Base-by-base conservation (phyloP, 345 rosid genomes). In the Schrenkiella parvula region DNA sequence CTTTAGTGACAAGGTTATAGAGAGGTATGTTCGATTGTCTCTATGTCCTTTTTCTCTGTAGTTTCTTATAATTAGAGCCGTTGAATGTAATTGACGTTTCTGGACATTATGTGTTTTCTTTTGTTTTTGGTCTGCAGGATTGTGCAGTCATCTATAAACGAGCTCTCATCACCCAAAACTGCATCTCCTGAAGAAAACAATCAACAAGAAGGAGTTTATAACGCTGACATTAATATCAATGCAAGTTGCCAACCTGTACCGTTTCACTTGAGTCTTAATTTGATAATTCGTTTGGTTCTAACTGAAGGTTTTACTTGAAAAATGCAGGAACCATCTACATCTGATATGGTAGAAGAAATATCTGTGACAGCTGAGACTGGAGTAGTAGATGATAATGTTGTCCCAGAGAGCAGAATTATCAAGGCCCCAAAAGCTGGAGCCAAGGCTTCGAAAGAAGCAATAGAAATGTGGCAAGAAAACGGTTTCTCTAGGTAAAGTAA, bases 401-500 rank as follows among this genome's bases (percentile, higher is more conserved):
- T 34, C 60, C 64, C 75, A 7, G 78, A 6, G 38, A 72, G 15
- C 57, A 84, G 80, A 74, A 29, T 44, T 46, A 72, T 80, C 80
- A 95, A 89, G 76, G 47, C 84, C 31, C 78, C 84, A 53, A 89
- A 89, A 82, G 82, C 87, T 23, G 96, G 99, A 62, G 84, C 87
- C 35, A 89, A 84, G 52, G 91, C 97, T 56, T 70, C 92, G 3
- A 66, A 70, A 77, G 95, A 91, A 79, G 67, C 74, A 54, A 46
- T 87, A 32, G 69, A 78, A 58, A 81, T 59, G 57, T 95, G 99
- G 98, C 85, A 76, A 77, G 93, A 83, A 77, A 85, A 88, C 63
- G 99, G 96, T 14, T 95, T 89, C 77, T 89, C 98, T 22, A 84
- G 99, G 99, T 89, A 80, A 80, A 59, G 43, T 77, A 62, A 25